Evolutionary conservation across 2,329 filamentous ascomycete species (phyloP).

Genomic region (Penicillium thymicola): DNA sequence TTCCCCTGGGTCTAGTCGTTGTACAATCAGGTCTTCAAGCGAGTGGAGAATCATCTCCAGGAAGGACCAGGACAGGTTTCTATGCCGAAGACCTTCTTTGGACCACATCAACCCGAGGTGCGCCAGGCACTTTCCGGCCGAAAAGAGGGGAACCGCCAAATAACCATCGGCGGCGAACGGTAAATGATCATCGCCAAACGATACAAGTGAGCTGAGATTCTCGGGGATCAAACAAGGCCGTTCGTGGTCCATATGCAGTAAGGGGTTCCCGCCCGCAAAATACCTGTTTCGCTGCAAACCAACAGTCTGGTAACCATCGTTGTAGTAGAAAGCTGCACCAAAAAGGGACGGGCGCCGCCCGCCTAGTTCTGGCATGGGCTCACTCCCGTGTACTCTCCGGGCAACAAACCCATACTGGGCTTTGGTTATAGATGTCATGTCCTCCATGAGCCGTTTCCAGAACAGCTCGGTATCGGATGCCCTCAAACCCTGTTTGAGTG

Average conservation of each 20-base stretch:
- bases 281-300: conserved; percentile 60
- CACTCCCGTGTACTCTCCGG: conserved; percentile 60
- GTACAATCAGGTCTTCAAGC: conserved; percentile 63
- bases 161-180: conserved; percentile 64
- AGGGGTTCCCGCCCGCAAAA: conserved; percentile 62
- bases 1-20: conserved; percentile 47
- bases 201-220: conserved; percentile 56
- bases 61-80: conserved; percentile 61
- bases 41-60: conserved; percentile 66
- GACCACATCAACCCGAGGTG: conserved; percentile 74
- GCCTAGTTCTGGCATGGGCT: conserved; percentile 59
- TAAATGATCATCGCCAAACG: conserved; percentile 58
- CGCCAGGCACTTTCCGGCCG: conserved; percentile 63
- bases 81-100: conserved; percentile 54
- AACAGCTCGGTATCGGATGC: conserved; percentile 57
- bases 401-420: conserved; percentile 68
- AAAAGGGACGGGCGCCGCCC: conserved; percentile 62
- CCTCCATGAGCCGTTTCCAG: conserved; percentile 63
- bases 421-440: conserved; percentile 59
- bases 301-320: conserved; percentile 54
- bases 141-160: conserved; percentile 63
- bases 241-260: conserved; percentile 68
- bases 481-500: conserved; percentile 56
- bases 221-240: conserved; percentile 68
- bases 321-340: conserved; percentile 64